phyloP scores from a whole-genome alignment of 2,329 filamentous ascomycete genomes.

The Fusarium neocosmosporiellum region DNA sequence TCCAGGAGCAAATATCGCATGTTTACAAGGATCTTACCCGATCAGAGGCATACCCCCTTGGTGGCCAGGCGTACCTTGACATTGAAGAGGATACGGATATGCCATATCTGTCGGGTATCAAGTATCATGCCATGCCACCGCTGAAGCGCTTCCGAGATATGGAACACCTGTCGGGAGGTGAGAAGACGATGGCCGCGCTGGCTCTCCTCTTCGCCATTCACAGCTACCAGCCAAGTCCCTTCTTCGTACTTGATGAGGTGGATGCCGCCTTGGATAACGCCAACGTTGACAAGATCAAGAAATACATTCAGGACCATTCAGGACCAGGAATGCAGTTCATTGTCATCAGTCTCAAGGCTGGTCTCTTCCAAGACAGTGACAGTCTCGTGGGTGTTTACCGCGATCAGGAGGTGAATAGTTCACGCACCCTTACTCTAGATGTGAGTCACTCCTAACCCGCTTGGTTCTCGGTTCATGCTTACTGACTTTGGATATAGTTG shows the following conservation, averaged over 20 bases:
- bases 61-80: conserved; percentile 88
- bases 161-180: conserved; percentile 96
- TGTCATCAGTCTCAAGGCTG: conserved; percentile 95
- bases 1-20: conserved; percentile 90
- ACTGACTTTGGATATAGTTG: conserved; percentile 40
- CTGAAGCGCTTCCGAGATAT: conserved; percentile 99
- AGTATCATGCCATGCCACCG: conserved; percentile 98
- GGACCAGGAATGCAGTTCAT: conserved; percentile 99
- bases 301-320: conserved; percentile 94
- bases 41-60: conserved; percentile 90
- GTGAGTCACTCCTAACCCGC: conserved; percentile 67
- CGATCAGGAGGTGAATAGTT: conserved; percentile 93
- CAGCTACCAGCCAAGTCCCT: conserved; percentile 93
- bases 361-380: conserved; percentile 95
- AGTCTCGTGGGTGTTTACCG: conserved; percentile 95
- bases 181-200: conserved; percentile 98
- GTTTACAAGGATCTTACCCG: conserved; percentile 97
- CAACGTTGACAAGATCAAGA: conserved; percentile 95
- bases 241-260: conserved; percentile 98
- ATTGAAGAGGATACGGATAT: conserved; percentile 95
- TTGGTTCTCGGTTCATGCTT: not conserved
- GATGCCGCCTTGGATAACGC: conserved; percentile 98
- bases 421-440: conserved; percentile 91
- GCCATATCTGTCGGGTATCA: conserved; percentile 94
- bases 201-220: conserved; percentile 98